phyloP scores from a whole-genome alignment of 148 eudicot genomes.

The Vaccinium corymbosum region DNA sequence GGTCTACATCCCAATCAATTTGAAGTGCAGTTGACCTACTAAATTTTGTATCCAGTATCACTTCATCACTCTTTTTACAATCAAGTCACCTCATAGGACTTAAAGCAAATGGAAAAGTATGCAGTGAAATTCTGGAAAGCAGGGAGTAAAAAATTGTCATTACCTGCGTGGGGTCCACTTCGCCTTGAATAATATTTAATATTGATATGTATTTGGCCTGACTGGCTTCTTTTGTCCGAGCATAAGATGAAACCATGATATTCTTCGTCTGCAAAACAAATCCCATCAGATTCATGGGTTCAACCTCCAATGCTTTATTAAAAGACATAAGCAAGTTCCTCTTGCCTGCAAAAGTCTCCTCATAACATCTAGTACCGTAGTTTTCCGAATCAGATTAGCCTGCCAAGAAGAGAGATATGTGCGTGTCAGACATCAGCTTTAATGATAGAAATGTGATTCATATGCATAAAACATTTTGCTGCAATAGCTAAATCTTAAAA shows the following conservation, averaged over 20 bases:
- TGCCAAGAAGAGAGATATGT: conserved; percentile 34
- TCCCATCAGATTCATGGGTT: conserved; percentile 20
- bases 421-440: conserved; percentile 15
- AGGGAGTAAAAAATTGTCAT: not conserved
- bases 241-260: conserved; percentile 95
- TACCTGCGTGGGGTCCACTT: conserved; percentile 99
- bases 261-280: conserved; percentile 79
- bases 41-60: not conserved
- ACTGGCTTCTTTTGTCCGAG: conserved; percentile 95
- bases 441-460: not conserved
- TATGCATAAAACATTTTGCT: not conserved
- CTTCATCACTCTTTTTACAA: not conserved
- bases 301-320: not conserved
- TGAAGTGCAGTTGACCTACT: not conserved
- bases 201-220: conserved; percentile 97
- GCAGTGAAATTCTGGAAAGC: not conserved
- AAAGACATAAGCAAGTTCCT: conserved; percentile 18
- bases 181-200: conserved; percentile 94
- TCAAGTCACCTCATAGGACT: not conserved
- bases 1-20: not conserved
- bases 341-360: conserved; percentile 98
- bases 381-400: conserved; percentile 96
- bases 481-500: not conserved
- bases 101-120: not conserved
- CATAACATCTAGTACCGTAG: conserved; percentile 97